phyloP scores from a whole-genome alignment of 1,139 yeast species.

The Saccharomyces pastorianus region DNA sequence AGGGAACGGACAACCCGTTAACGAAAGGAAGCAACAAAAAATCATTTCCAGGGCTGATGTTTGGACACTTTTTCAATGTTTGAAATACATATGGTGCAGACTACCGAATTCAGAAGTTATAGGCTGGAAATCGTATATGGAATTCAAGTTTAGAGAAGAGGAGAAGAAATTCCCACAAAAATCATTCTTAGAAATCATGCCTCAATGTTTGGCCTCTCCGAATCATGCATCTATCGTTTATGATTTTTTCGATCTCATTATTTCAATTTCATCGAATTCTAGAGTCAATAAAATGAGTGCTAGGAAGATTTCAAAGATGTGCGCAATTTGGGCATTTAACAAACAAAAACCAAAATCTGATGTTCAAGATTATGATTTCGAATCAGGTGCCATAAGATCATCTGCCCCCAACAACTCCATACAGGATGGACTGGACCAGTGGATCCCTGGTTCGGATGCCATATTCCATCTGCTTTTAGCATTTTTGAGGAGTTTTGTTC shows the following conservation, averaged over 20 bases:
- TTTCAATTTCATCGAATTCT: conserved; percentile 72
- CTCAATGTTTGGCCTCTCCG: conserved; percentile 71
- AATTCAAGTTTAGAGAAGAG: conserved; percentile 58
- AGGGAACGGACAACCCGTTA: conserved; percentile 40
- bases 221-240: conserved; percentile 86
- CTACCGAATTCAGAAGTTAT: conserved; percentile 71
- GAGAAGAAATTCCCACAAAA: conserved; percentile 58
- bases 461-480: conserved; percentile 72
- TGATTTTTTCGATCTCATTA: conserved; percentile 74
- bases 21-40: conserved; percentile 34
- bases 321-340: conserved; percentile 83
- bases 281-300: conserved; percentile 74
- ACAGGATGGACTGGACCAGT: conserved; percentile 62
- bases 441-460: conserved; percentile 82
- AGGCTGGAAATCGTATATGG: conserved; percentile 77
- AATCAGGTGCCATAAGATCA: conserved; percentile 7
- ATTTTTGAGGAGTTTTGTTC: conserved; percentile 72
- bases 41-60: conserved; percentile 47
- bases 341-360: conserved; percentile 23
- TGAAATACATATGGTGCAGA: conserved; percentile 82
- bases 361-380: conserved; percentile 17
- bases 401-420: conserved; percentile 35
- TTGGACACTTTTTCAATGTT: conserved; percentile 59
- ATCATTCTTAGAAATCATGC: conserved; percentile 75
- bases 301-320: conserved; percentile 69